Percentiles rank a stretch among this genome's conserved stretches.
Conservation (phyloP, 2,329 filamentous ascomycete species). For the Phoma herbarum region DNA sequence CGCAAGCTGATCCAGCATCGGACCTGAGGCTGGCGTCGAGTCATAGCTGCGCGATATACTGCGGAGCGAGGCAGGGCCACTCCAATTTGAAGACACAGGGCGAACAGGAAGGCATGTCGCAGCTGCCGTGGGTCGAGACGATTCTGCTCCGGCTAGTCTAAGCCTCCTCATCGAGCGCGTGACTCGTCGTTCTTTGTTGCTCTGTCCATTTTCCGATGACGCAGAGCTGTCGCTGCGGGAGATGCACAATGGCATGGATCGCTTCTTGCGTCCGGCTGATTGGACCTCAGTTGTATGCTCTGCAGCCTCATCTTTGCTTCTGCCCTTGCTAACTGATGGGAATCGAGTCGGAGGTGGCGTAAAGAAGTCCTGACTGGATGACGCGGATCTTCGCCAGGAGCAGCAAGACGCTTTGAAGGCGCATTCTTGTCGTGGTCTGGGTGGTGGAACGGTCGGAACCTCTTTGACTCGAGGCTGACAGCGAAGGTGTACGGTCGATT, state of each 20-base stretch:
- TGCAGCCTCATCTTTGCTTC: neutral
- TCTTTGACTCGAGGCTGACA: neutral
- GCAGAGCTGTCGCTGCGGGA: neutral
- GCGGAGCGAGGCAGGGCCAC: neutral
- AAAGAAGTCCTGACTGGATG: slow-evolving; percentile 26
- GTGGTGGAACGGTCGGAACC: neutral
- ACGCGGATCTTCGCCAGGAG: slow-evolving; percentile 9
- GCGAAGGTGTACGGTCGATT: neutral
- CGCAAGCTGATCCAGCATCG: neutral
- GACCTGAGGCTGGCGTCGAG: neutral
- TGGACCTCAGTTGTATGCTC: neutral
- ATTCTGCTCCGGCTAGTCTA: neutral
- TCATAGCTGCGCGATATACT: neutral
- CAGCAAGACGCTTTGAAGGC: slow-evolving; percentile 7
- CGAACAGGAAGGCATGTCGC: neutral
- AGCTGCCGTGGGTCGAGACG: slow-evolving; percentile 3
- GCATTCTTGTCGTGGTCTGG: neutral
- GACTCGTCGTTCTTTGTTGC: neutral
- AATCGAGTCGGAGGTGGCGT: slow-evolving; percentile 24
- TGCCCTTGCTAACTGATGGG: neutral
- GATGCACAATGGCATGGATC: neutral
- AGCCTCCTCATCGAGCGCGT: neutral
- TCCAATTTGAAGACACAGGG: neutral
- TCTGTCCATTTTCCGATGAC: neutral
- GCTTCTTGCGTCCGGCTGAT: no score